Percentiles rank a stretch among this genome's conserved stretches.
These are phyloP conservation scores for Cutaneotrichosporon sp. DNA, from an alignment of 1,284 basidiomycete genomes.

Conservation along the genomic window DNA sequence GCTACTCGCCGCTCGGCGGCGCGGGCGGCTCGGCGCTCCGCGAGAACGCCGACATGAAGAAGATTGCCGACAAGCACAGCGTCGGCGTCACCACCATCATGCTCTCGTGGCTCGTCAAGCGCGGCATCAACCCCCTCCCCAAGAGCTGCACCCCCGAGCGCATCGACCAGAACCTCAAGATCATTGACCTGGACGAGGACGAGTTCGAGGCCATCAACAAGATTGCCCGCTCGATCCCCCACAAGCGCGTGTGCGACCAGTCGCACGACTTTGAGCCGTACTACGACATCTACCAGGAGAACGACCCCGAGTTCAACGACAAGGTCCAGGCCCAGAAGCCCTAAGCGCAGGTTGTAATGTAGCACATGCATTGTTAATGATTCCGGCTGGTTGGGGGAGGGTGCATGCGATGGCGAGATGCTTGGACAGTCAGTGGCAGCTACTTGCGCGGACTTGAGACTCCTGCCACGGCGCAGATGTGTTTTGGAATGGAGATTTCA, in stretches of 20 bases:
- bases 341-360: neutral
- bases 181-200: conserved; percentile 45
- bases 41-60: conserved; percentile 61
- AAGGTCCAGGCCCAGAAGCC: conserved; percentile 32
- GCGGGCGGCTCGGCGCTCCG: conserved; percentile 68
- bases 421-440: too few species aligned
- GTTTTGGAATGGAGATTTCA: too few species aligned
- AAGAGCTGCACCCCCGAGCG: conserved; percentile 55
- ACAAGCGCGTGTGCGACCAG: conserved; percentile 52
- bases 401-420: too few species aligned
- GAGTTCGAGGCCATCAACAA: conserved; percentile 46
- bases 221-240: conserved; percentile 39
- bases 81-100: conserved; percentile 77
- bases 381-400: too few species aligned
- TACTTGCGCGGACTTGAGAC: too few species aligned
- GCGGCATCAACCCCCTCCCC: conserved; percentile 62
- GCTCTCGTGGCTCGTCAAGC: conserved; percentile 76
- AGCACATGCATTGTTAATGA: conserved; percentile 5
- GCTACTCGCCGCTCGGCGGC: conserved; percentile 76
- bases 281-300: conserved; percentile 59
- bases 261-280: conserved; percentile 29
- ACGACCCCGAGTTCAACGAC: conserved; percentile 56
- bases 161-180: conserved; percentile 52
- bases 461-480: too few species aligned
- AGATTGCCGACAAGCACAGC: conserved; percentile 64